phyloP scores from a whole-genome alignment of 768 basidiomycete genomes.

The Serendipita sp. region DNA sequence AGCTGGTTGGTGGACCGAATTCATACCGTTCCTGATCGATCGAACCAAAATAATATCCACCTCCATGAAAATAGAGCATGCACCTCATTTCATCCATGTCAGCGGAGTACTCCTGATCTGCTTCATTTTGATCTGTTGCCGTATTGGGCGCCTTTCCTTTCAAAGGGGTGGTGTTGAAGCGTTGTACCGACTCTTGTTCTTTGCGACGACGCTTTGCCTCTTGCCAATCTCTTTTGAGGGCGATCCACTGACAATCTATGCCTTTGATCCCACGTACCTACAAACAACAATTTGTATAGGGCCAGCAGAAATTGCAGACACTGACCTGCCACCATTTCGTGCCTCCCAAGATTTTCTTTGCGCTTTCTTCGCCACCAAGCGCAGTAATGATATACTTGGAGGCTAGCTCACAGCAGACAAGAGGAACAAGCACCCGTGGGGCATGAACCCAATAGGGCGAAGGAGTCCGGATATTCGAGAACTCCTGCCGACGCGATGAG shows the following conservation, averaged over 20 bases:
- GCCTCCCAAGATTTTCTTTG: conserved; percentile 63
- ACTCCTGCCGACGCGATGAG: neutral
- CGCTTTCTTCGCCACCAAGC: conserved; percentile 63
- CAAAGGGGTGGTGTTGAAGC: neutral
- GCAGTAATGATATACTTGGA: conserved; percentile 57
- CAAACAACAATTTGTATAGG: conserved; percentile 13
- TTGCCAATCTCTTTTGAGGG: conserved; percentile 64
- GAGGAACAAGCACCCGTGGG: conserved; percentile 53
- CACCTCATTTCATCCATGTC: conserved; percentile 77
- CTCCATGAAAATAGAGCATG: conserved; percentile 69
- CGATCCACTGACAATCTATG: conserved; percentile 74
- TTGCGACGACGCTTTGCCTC: conserved; percentile 34
- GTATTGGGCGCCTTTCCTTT: conserved; percentile 10
- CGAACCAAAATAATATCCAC: conserved; percentile 66
- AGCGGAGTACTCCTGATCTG: conserved; percentile 32
- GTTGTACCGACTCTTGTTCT: neutral
- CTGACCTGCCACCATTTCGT: conserved; percentile 93
- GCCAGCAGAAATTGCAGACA: conserved; percentile 13
- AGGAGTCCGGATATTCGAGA: conserved; percentile 53
- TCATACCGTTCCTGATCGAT: conserved; percentile 38
- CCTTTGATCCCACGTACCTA: conserved; percentile 23
- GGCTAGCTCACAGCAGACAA: conserved; percentile 59
- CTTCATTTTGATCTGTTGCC: conserved; percentile 8
- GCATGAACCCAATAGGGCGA: conserved; percentile 74
- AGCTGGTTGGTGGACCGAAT: conserved; percentile 40